Percentiles rank a stretch among this genome's conserved stretches.
These are phyloP conservation scores for Solanum aculeatissimum DNA, from an alignment of 305 asterid species.

Conservation along the genomic window DNA sequence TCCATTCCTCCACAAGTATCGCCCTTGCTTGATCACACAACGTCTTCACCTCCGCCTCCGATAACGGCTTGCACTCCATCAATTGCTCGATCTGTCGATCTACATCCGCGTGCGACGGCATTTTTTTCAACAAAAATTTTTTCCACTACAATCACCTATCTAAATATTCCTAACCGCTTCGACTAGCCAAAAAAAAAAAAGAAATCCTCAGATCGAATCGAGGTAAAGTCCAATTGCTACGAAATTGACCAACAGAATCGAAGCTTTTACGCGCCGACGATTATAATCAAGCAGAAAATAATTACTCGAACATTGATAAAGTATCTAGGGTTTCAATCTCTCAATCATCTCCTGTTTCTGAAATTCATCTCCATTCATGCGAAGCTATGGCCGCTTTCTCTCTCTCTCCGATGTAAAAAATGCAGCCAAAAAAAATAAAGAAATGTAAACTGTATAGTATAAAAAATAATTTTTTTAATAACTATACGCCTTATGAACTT, in stretches of 20 bases:
- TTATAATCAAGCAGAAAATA: not conserved
- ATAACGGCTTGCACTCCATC: slow-evolving; percentile 93
- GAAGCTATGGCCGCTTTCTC: not conserved
- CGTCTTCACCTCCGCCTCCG: slow-evolving; percentile 79
- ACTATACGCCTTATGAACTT: not conserved
- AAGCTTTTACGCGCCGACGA: not conserved
- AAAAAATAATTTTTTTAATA: not conserved
- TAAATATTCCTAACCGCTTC: not conserved
- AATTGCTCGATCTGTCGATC: slow-evolving; percentile 85
- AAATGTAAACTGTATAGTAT: not conserved
- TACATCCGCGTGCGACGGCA: slow-evolving; percentile 93
- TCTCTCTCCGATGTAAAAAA: not conserved
- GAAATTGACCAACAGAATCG: not conserved
- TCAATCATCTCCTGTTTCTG: not conserved
- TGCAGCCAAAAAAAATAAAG: not conserved
- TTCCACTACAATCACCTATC: slow-evolving; percentile 19
- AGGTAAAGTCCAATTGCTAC: not conserved
- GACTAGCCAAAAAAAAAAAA: not conserved
- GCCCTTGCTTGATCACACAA: slow-evolving; percentile 94
- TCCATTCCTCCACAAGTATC: slow-evolving; percentile 95
- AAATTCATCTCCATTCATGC: not conserved
- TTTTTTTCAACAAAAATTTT: slow-evolving; percentile 13
- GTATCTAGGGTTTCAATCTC: not conserved
- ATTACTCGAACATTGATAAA: not conserved
- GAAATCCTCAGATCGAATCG: not conserved